Evolutionary conservation across 2,329 filamentous ascomycete genomes (phyloP).

Genomic region (Didymellaceae sp.): DNA sequence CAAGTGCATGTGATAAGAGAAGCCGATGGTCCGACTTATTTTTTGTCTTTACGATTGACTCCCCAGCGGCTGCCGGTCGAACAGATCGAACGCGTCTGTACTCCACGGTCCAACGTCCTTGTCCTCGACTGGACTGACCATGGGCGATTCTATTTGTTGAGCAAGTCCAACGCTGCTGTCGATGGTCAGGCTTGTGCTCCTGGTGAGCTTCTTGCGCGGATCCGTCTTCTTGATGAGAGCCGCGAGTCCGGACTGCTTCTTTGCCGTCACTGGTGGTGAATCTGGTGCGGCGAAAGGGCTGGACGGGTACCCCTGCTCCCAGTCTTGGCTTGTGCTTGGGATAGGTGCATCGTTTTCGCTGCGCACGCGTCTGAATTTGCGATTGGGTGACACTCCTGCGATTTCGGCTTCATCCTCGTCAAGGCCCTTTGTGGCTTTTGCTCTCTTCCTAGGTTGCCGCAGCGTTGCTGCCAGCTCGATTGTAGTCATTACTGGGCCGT

Average conservation of each 20-base stretch:
- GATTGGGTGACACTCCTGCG: not conserved
- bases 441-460: constrained; percentile 24
- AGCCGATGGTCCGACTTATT: no score
- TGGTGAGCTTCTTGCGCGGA: constrained; percentile 37
- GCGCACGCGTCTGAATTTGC: constrained; percentile 36
- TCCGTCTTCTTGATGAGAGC: constrained; percentile 42
- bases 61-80: constrained; percentile 67
- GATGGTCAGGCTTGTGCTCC: constrained; percentile 37
- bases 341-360: constrained; percentile 45
- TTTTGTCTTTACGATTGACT: no score
- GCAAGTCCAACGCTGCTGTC: constrained; percentile 24
- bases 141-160: constrained; percentile 22
- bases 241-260: constrained; percentile 29
- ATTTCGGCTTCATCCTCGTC: constrained; percentile 28
- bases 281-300: constrained; percentile 8
- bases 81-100: constrained; percentile 70
- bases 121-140: constrained; percentile 52
- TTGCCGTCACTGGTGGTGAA: not conserved
- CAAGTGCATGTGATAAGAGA: no score
- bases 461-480: constrained; percentile 37
- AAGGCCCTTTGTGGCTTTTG: constrained; percentile 21
- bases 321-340: constrained; percentile 35
- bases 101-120: constrained; percentile 71
- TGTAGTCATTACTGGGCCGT: constrained; percentile 35
- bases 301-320: constrained; percentile 38